These are phyloP conservation scores for Hyphopichia wangnamkhiaoensis DNA, from an alignment of 1,139 yeast species.

Conservation along the genomic window DNA sequence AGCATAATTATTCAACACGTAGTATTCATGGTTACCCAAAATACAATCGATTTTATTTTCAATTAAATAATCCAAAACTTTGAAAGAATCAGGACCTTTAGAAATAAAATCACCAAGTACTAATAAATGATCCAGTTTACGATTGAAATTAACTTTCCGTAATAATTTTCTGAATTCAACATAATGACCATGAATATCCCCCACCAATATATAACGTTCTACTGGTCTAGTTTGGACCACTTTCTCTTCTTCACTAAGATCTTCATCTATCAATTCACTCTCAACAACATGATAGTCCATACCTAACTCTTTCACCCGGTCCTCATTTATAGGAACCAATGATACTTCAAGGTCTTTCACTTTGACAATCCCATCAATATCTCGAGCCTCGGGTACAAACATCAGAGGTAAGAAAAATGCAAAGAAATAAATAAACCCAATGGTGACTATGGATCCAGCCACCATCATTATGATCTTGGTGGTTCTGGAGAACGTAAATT, in stretches of 20 bases:
- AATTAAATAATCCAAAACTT: conserved; percentile 67
- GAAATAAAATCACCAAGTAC: conserved; percentile 83
- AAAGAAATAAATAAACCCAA: conserved; percentile 29
- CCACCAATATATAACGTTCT: conserved; percentile 64
- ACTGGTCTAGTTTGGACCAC: conserved; percentile 11
- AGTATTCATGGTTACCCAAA: conserved; percentile 86
- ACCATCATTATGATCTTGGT: conserved; percentile 15
- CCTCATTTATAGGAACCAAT: conserved; percentile 24
- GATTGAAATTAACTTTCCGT: conserved; percentile 43
- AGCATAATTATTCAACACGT: conserved; percentile 61
- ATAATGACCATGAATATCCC: conserved; percentile 87
- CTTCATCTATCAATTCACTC: conserved; percentile 4
- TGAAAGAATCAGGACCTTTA: conserved; percentile 77
- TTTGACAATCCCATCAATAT: conserved; percentile 26
- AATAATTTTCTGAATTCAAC: conserved; percentile 55
- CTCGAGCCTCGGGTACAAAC: conserved; percentile 36
- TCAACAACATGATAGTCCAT: conserved; percentile 9
- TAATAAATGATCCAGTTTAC: conserved; percentile 56
- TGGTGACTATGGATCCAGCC: conserved; percentile 18
- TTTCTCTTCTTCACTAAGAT: conserved; percentile 6
- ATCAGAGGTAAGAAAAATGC: conserved; percentile 32
- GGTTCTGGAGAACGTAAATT: conserved; percentile 15
- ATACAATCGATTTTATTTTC: conserved; percentile 67
- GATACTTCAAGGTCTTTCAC: conserved; percentile 25
- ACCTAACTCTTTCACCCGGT: conserved; percentile 17